Conservation (phyloP, 352 stramenopile genomes). For the Hyaloperonospora arabidopsidis region DNA sequence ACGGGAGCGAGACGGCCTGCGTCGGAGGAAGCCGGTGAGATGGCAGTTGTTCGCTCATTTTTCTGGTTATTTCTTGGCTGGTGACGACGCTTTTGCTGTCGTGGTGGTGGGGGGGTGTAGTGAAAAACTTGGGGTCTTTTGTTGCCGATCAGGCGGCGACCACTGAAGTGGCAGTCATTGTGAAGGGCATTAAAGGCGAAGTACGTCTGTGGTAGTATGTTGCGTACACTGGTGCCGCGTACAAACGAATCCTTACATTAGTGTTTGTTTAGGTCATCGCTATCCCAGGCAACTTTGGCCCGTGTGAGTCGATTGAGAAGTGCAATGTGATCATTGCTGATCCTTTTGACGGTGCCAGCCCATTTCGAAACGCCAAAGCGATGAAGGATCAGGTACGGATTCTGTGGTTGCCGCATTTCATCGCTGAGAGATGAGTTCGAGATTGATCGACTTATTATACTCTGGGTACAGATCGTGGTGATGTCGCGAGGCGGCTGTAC, state of each 20-base stretch:
- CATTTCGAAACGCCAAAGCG: slow-evolving; percentile 32
- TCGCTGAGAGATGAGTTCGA: neutral
- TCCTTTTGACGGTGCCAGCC: slow-evolving; percentile 45
- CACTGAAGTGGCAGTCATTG: slow-evolving; percentile 53
- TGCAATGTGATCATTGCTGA: slow-evolving; percentile 40
- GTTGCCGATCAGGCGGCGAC: slow-evolving; percentile 62
- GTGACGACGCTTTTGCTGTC: slow-evolving; percentile 4
- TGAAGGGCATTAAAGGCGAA: slow-evolving; percentile 70
- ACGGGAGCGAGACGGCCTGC: slow-evolving; percentile 33
- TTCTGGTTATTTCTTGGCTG: slow-evolving; percentile 2
- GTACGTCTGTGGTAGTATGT: slow-evolving; percentile 13
- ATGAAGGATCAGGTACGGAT: slow-evolving; percentile 42
- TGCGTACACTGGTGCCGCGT: too few species aligned
- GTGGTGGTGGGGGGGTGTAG: slow-evolving; percentile 14
- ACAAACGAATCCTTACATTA: neutral
- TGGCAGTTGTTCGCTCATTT: slow-evolving; percentile 1
- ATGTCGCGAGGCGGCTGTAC: slow-evolving; percentile 64
- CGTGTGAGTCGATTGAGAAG: slow-evolving; percentile 47
- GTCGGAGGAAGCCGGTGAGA: slow-evolving; percentile 41
- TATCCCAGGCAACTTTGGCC: slow-evolving; percentile 69
- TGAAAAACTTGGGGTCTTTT: slow-evolving; percentile 54
- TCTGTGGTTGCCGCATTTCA: neutral
- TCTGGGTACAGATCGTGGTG: slow-evolving; percentile 47
- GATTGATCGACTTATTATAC: neutral
- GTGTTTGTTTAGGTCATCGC: slow-evolving; percentile 45